These are phyloP conservation scores for Talaromyces nanjingensis DNA, from an alignment of 495 filamentous ascomycete genomes.

Conservation along the genomic window DNA sequence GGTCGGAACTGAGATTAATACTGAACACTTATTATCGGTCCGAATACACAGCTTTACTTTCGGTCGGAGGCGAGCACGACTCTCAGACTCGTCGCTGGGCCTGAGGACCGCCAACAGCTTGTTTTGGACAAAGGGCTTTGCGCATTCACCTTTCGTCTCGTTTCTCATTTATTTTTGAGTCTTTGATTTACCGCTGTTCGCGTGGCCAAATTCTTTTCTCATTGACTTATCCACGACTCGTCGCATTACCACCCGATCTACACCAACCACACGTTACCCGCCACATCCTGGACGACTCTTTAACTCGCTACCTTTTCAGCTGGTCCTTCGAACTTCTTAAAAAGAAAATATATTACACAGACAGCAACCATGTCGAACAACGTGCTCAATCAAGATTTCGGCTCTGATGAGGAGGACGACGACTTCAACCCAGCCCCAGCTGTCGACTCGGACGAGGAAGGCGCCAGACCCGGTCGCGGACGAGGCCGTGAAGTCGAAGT, in stretches of 20 bases:
- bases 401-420: slow-evolving; percentile 74
- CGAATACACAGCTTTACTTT: background rate
- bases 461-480: slow-evolving; percentile 37
- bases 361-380: slow-evolving; percentile 39
- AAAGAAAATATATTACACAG: background rate
- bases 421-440: slow-evolving; percentile 70
- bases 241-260: background rate
- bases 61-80: background rate
- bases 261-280: background rate
- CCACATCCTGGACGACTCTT: background rate
- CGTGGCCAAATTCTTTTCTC: too few relatives aligned
- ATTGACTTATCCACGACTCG: background rate
- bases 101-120: background rate
- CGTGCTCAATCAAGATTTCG: slow-evolving; percentile 50
- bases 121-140: background rate
- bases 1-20: background rate
- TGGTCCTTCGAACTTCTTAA: background rate
- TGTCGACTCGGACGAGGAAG: slow-evolving; percentile 63
- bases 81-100: background rate
- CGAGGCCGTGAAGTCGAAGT: slow-evolving; percentile 25
- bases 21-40: background rate
- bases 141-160: background rate
- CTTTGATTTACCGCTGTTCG: too few relatives aligned
- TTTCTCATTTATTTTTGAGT: background rate
- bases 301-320: background rate